Evolutionary conservation across 176 grass and related monocot genomes (phyloP).

Genomic region (Panicum miliaceum): DNA sequence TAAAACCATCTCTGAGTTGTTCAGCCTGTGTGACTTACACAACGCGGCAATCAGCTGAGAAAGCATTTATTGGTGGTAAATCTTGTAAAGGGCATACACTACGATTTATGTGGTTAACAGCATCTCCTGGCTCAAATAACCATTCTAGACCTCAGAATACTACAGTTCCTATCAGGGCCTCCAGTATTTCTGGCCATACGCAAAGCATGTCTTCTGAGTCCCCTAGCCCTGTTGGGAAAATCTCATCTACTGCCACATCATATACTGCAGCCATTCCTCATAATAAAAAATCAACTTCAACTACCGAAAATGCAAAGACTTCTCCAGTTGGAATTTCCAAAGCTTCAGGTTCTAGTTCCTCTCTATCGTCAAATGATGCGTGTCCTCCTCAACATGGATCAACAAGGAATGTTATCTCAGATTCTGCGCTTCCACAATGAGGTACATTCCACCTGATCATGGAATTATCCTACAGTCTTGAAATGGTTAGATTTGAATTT

Average conservation of each 20-base stretch:
- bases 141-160: conserved; percentile 51
- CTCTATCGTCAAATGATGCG: conserved; percentile 49
- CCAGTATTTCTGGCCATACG: conserved; percentile 30
- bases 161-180: conserved; percentile 22
- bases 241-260: conserved; percentile 30
- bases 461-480: conserved; percentile 4
- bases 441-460: conserved; percentile 47
- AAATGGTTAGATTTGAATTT: conserved; percentile 10
- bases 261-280: conserved; percentile 14
- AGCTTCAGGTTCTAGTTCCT: conserved; percentile 33
- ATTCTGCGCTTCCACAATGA: conserved; percentile 50
- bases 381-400: conserved; percentile 34
- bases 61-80: conserved; percentile 82
- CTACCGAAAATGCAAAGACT: conserved; percentile 37
- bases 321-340: conserved; percentile 30
- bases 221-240: conserved; percentile 40
- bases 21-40: conserved; percentile 75
- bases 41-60: conserved; percentile 77
- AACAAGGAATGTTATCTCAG: conserved; percentile 33
- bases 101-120: conserved; percentile 79
- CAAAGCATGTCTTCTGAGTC: conserved; percentile 53
- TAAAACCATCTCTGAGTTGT: conserved; percentile 62
- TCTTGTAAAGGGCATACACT: conserved; percentile 76
- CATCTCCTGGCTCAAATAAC: conserved; percentile 52
- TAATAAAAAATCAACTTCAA: conserved; percentile 27